Base-by-base conservation (phyloP, 2,329 filamentous ascomycete genomes). In the Hymenoscyphus fraxineus region DNA sequence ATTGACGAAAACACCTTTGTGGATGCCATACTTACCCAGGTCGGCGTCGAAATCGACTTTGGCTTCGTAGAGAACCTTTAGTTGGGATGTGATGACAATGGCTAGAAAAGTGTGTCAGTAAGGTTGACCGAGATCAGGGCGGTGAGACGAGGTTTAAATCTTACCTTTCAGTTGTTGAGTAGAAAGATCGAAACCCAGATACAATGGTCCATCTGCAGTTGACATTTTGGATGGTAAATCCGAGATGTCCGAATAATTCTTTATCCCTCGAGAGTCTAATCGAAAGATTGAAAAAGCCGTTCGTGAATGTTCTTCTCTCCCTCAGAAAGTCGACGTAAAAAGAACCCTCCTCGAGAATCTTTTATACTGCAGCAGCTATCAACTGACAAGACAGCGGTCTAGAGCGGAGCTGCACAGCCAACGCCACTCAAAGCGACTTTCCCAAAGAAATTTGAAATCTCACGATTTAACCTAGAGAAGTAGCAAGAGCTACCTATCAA, bases 11-110 rank as follows among this genome's bases (percentile, higher is more conserved):
- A 98, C 94, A 69, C 95, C 95, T 78, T 98, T 98, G 67, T 85
- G 85, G 76, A 97, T 88, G 74, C 86, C 85, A 83, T 97, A 93
- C 73, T 88, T 86, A 65, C 79, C 75, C 60, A 92, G 88, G 78
- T 98, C 93, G 69, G 85, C 89, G 77, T 98, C 95, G 74, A 99
- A 98, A 78, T 97, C 93, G 76, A 96, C 93, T 76, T 96, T 97
- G 73, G 92, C 92, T 77, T 96, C 86, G 71, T 92, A 85, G 16
- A 91, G 81, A 60, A 95, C 89, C 72, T 90, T 89, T 68, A 98
- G 87, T 71, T 92, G 85, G 3, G 93, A 92, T 63, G 89, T 86
- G 69, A 98, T 90, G 60, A 95, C 89, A 69, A 98, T 88, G 70
- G 88, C 91, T 94, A 41, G 7, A 27, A 19, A 32, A 27, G 60